Evolutionary conservation across 1,139 yeast species (phyloP), one percentile per base, ranked within the genome.

Genomic region (Protomyces macrosporus): DNA sequence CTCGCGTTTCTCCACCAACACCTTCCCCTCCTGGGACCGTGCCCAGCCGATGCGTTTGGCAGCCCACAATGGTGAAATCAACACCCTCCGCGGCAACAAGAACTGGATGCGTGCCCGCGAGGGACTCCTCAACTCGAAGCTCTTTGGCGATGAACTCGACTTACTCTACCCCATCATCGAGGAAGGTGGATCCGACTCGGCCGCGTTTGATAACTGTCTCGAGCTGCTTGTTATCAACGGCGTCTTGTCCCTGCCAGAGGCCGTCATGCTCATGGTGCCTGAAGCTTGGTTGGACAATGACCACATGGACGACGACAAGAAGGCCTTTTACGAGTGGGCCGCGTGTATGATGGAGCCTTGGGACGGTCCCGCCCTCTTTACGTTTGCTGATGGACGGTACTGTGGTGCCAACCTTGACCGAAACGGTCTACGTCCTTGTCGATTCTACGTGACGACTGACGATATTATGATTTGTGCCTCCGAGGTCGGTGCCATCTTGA

Each of bases 21-120:
- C 98, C 58, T 93, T 93, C 84, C 98, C 98, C 58, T 88, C 97
- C 32, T 93, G 98, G 98, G 98, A 93, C 77, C 85, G 98, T 77
- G 98, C 98, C 45, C 98, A 93, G 77, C 98, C 98, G 60, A 82
- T 91, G 72, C 83, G 98, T 76, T 87, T 95, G 87, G 91, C 96
- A 48, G 98, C 98, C 53, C 98, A 93, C 79, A 93, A 93, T 76
- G 98, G 98, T 81, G 98, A 93, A 78, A 93, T 93, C 76, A 93
- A 93, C 78, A 91, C 98, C 53, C 80, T 93, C 74, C 84, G 98
- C 76, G 98, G 98, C 72, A 93, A 93, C 82, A 93, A 90, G 78
- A 93, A 93, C 77, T 93, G 98, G 98, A 91, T 93, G 97, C 85
- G 97, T 72, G 95, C 98, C 53, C 88, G 96, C 77, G 98, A 93